Base-by-base conservation (phyloP, 805 yeast species). In the Yarrowia bubula region DNA sequence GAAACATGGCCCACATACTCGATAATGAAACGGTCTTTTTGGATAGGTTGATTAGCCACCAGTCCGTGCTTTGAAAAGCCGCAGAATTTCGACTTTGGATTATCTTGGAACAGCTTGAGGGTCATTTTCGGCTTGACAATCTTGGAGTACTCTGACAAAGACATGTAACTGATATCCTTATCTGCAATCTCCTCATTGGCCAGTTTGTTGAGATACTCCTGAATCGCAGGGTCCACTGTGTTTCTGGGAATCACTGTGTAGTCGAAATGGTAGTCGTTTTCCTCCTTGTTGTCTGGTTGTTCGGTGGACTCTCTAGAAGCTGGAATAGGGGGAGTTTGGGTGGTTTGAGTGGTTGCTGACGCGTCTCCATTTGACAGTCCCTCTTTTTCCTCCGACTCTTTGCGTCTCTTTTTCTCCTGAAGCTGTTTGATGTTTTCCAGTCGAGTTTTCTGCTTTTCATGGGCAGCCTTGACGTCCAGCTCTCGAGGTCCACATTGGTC, bases 1-100 rank as follows among this genome's bases (percentile, higher is more conserved):
- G 86, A 87, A 1, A 93, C 75, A 69, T 88, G 92, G 7, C 98
- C 98, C 8, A 85, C 74, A 66, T 85, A 81, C 72, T 90, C 92
- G 31, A 81, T 77, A 8, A 91, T 74, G 4, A 83, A 77, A 0
- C 84, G 80, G 17, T 81, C 83, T 46, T 77, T 75, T 0, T 81
- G 79, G 17, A 87, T 74, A 0, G 67, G 50, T 1, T 74, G 71
- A 3, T 74, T 75, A 2, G 81, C 68, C 66, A 82, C 87, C 8
- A 92, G 76, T 0, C 93, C 92, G 61, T 88, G 73, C 68, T 84
- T 86, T 1, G 90, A 81, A 46, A 90, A 82, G 0, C 97, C 97
- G 35, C 81, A 81, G 70, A 83, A 87, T 75, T 77, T 66, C 37
- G 75, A 74, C 66, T 78, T 85, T 77, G 74, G 83, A 80, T 80